Evolutionary conservation across 139 green algal genomes (phyloP).

Genomic region (Coelastrella sp.): DNA sequence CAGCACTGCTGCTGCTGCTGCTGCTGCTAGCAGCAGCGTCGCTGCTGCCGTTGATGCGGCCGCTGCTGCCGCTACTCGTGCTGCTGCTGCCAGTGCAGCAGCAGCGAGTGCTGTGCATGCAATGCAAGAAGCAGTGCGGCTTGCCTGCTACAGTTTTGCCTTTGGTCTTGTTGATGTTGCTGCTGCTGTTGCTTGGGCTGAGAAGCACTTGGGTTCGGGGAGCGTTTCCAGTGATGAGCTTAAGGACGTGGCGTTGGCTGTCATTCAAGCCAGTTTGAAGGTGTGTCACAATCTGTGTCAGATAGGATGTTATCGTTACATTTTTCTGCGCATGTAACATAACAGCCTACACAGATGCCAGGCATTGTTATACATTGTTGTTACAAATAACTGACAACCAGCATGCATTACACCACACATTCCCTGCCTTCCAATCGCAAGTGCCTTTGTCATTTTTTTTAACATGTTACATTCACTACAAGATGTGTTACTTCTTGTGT

Average conservation of each 20-base stretch:
- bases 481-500: no score
- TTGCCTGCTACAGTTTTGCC: slow-evolving; percentile 6
- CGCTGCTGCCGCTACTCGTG: background rate
- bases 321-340: background rate
- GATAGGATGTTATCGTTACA: background rate
- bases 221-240: background rate
- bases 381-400: no score
- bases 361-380: no score
- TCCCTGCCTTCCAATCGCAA: no score
- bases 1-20: background rate
- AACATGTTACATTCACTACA: no score
- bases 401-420: no score
- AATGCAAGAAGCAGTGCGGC: slow-evolving; percentile 9
- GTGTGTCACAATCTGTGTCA: background rate
- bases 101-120: background rate
- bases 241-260: background rate
- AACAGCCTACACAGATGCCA: no score
- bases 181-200: background rate
- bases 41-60: slow-evolving; percentile 15
- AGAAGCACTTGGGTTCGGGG: background rate
- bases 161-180: background rate
- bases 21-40: slow-evolving; percentile 10
- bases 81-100: background rate
- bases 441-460: no score
- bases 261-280: background rate